A percentile compares a stretch with the other conserved stretches of the same genome.
Evolutionary conservation across 73 alveolate species (phyloP).

Genomic region (Paramecium tetraurelia): DNA sequence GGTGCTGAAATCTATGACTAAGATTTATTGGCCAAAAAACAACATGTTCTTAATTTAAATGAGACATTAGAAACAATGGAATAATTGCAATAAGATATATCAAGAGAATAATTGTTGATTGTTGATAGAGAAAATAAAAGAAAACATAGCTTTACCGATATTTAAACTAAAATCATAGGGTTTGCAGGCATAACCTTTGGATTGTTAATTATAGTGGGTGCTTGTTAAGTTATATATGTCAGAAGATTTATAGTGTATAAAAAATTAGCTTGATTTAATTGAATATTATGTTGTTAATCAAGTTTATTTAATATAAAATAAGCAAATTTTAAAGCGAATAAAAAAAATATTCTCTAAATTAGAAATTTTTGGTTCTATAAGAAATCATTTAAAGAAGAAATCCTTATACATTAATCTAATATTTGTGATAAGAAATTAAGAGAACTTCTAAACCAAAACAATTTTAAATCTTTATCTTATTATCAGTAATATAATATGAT

Average conservation of each 20-base stretch:
- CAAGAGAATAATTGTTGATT: slow-evolving; percentile 31
- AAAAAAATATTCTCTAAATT: no score
- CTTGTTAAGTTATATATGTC: slow-evolving; percentile 35
- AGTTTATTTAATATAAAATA: background rate
- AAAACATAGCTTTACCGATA: background rate
- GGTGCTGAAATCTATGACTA: slow-evolving; percentile 30
- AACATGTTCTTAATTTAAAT: background rate
- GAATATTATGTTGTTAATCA: background rate
- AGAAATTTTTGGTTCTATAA: background rate
- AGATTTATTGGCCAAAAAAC: slow-evolving; percentile 3
- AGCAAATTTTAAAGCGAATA: no score
- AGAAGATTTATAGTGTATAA: slow-evolving; percentile 32
- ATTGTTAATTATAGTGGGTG: slow-evolving; percentile 32
- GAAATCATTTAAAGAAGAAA: background rate
- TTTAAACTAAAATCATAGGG: slow-evolving; percentile 6
- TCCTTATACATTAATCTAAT: background rate
- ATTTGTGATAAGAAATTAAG: background rate
- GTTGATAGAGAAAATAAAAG: background rate
- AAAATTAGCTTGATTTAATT: background rate
- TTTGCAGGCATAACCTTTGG: slow-evolving; percentile 49
- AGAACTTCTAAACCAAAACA: background rate
- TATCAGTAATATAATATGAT: background rate
- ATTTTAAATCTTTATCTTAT: no score
- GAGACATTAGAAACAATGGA: slow-evolving; percentile 31
- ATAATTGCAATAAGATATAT: background rate